Conservation (phyloP, 148 eudicot genomes). For the Rhododendron ferrugineum region DNA sequence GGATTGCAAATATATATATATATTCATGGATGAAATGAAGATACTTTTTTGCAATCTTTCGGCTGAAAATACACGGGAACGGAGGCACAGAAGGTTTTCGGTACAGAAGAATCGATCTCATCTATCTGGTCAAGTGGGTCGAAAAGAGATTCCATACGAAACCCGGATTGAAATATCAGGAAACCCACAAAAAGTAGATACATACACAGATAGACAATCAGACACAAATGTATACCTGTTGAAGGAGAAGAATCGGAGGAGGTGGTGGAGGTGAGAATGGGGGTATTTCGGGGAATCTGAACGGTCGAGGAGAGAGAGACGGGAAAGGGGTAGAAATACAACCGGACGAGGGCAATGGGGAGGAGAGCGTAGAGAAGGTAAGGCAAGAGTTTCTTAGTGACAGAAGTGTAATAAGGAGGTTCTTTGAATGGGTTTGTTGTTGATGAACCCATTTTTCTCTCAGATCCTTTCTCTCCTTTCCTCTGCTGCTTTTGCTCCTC, state of each 20-base stretch:
- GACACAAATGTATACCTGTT: constrained; percentile 20
- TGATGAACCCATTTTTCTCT: constrained; percentile 19
- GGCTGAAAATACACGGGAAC: too few relatives aligned
- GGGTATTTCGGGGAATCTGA: constrained; percentile 11
- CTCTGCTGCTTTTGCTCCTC: neutral
- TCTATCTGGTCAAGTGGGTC: neutral
- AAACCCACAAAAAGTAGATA: neutral
- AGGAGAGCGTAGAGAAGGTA: constrained; percentile 45
- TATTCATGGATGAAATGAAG: too few relatives aligned
- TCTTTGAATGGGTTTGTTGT: constrained; percentile 23
- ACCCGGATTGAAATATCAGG: neutral
- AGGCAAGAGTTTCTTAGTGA: constrained; percentile 42
- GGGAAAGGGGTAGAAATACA: constrained; percentile 42
- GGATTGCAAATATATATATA: neutral
- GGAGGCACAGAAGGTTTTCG: too few relatives aligned
- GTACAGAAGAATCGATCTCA: neutral
- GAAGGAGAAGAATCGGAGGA: constrained; percentile 9
- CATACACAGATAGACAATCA: neutral
- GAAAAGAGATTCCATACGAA: neutral
- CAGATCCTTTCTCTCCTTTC: neutral
- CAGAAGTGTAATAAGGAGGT: constrained; percentile 23
- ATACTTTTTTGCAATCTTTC: neutral
- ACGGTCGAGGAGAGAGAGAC: constrained; percentile 12
- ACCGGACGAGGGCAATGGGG: constrained; percentile 41
- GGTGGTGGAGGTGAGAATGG: constrained; percentile 10